Evolutionary conservation across 140 eudicot species (phyloP).

Genomic region (Bidens hawaiensis): DNA sequence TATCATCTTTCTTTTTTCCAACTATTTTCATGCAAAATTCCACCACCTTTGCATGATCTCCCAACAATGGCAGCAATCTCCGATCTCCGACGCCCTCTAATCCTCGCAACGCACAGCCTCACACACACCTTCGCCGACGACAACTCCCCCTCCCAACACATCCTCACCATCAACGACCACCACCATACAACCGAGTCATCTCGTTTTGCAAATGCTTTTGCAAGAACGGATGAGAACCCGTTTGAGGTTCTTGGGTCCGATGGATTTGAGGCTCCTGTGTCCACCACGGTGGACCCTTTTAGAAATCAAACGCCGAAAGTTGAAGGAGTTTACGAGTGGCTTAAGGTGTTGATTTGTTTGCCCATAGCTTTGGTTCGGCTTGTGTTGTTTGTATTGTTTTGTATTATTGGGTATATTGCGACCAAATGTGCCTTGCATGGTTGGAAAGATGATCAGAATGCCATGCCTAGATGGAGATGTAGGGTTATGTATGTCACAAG

Average conservation of each 20-base stretch:
- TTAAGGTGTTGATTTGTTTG: slow-evolving; percentile 56
- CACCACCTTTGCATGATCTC: slow-evolving; percentile 6
- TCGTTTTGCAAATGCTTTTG: not conserved
- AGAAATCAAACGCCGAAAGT: slow-evolving; percentile 60
- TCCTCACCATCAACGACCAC: slow-evolving; percentile 37
- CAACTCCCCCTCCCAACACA: slow-evolving; percentile 30
- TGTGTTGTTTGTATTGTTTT: slow-evolving; percentile 57
- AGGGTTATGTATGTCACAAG: slow-evolving; percentile 89
- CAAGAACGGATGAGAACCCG: slow-evolving; percentile 27
- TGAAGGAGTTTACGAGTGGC: slow-evolving; percentile 83
- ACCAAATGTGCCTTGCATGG: slow-evolving; percentile 58
- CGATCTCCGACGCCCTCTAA: slow-evolving; percentile 49
- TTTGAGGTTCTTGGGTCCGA: slow-evolving; percentile 51
- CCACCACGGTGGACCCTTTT: slow-evolving; percentile 76
- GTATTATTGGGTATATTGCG: slow-evolving; percentile 63
- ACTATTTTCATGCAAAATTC: not conserved
- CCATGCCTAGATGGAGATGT: slow-evolving; percentile 88
- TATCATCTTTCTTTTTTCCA: not conserved
- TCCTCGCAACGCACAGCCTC: slow-evolving; percentile 6
- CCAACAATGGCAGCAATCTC: slow-evolving; percentile 44
- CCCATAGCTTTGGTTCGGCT: slow-evolving; percentile 64
- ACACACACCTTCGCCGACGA: slow-evolving; percentile 15
- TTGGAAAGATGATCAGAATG: slow-evolving; percentile 78
- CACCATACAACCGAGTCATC: slow-evolving; percentile 11
- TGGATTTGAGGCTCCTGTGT: slow-evolving; percentile 43